Base-by-base conservation (phyloP, 768 basidiomycete genomes). In the Naganishia vishniacii region DNA sequence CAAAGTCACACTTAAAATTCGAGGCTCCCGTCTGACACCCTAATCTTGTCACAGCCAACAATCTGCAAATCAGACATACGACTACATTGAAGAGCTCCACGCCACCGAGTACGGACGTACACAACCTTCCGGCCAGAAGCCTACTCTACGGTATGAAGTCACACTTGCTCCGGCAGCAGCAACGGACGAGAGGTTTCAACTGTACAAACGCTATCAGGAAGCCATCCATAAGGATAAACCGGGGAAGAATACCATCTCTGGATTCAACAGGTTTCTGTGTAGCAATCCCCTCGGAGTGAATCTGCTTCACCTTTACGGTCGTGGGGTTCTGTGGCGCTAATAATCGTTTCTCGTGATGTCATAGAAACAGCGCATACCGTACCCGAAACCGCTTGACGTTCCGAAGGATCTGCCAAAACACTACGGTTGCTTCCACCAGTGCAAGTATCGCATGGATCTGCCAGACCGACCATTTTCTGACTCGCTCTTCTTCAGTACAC, bases 371-470 rank as follows among this genome's bases (percentile, higher is more conserved):
- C 59, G 59, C 7, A 44, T 60, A 45, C 59, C 59, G 18, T 60
- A 60, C 37, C 59, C 42, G 0, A 29, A 32, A 25, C 42, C 42
- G 20, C 16, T 29, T 0, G 44, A 69, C 0, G 44, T 49, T 45
- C 83, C 85, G 18, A 62, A 65, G 2, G 82, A 86, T 70, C 81
- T 94, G 11, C 91, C 92, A 0, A 72, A 65, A n/a, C 78, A 83
- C 16, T 97, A 91, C 76, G 94, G 94, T n/a, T 87, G 89, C 25
- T 89, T 91, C 75, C 94, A 98, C 71, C 91, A 91, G 69, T 78
- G 91, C 73, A 34, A 65, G 76, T 65, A 18, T 3, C 28, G 20
- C n/a, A n/a, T n/a, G n/a, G n/a, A n/a, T n/a, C n/a, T n/a, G n/a
- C n/a, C n/a, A n/a, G n/a, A n/a, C n/a, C n/a, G n/a, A n/a, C n/a